phyloP scores from a whole-genome alignment of 139 green algal genomes.

The Ettlia oleoabundans region DNA sequence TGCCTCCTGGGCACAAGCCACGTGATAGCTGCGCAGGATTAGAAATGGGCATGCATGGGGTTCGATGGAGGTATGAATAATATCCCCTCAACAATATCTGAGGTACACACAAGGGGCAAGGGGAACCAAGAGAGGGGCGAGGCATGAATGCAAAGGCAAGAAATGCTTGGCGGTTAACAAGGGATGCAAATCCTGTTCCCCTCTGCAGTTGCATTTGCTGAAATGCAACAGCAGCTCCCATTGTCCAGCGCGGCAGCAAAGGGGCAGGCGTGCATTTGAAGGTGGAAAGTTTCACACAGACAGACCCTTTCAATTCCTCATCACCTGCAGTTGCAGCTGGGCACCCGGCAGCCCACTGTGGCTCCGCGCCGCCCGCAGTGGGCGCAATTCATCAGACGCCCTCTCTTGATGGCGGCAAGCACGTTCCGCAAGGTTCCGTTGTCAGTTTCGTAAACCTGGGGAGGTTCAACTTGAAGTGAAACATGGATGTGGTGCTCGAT shows the following conservation, averaged over 20 bases:
- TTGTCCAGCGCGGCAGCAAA: no score
- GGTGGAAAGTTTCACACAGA: no score
- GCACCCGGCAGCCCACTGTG: conserved; percentile 75
- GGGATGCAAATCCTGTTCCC: no score
- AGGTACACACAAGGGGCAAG: no score
- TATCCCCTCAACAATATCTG: no score
- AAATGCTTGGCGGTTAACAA: no score
- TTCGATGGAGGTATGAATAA: no score
- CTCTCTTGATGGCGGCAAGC: conserved; percentile 50
- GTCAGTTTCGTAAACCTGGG: conserved; percentile 64
- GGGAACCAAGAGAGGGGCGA: not conserved
- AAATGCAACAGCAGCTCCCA: no score
- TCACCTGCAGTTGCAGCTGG: conserved; percentile 53
- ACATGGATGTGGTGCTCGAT: not conserved
- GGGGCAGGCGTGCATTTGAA: no score
- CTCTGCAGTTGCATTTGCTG: no score
- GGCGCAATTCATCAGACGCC: conserved; percentile 48
- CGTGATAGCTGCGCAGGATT: conserved; percentile 60
- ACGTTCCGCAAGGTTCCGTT: conserved; percentile 53
- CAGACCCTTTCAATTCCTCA: no score
- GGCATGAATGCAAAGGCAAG: not conserved
- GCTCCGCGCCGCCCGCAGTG: conserved; percentile 68
- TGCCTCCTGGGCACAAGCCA: conserved; percentile 62
- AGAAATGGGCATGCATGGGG: no score
- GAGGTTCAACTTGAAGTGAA: not conserved